Base-by-base conservation (phyloP, 2,329 filamentous ascomycete species). In the Lachnellula suecica region DNA sequence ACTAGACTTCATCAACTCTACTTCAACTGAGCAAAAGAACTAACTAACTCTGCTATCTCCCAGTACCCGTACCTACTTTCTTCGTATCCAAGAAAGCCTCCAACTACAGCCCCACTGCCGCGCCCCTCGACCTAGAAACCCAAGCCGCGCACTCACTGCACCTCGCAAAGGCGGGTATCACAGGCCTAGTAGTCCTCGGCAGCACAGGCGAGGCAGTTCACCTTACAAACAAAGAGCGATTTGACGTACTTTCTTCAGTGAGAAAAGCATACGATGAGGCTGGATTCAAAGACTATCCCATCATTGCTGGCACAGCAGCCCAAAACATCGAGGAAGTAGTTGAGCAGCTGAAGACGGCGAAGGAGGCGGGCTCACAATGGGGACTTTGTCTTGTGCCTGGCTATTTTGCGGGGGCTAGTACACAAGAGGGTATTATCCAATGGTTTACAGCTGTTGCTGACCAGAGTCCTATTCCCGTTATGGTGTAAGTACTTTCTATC, bases 161-260 rank as follows among this genome's bases (percentile, higher is more conserved):
- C 59, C 79, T 86, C 20, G 82, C 82, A 15, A 73, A 74, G 45
- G 77, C 76, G 43, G 83, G 83, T 34, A 79, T 86, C 58, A 76
- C 72, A 49, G 83, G 83, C 11, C 73, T 86, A 3, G 82, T 86
- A 2, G 73, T 85, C 29, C 74, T 85, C 31, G 83, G 83, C 23
- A 82, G 78, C 35, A 86, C 82, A 0, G 83, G 83, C 53, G 83
- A 86, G 67, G 82, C 82, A 2, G 78, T 85, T 22, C 82, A 84
- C 67, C 71, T 86, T 50, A 77, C 79, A 7, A 75, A 74, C 52
- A 66, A 71, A 27, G 83, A 86, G 65, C 79, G 83, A 44, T 75
- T 73, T 54, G 73, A 77, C 17, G 68, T 85, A 44, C 72, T 86
- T 44, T 72, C 72, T 7, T 74, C 74, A 41, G 77, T 83, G 37